Conservation (phyloP, 1,284 basidiomycete genomes). For the Microbotryum saponariae region DNA sequence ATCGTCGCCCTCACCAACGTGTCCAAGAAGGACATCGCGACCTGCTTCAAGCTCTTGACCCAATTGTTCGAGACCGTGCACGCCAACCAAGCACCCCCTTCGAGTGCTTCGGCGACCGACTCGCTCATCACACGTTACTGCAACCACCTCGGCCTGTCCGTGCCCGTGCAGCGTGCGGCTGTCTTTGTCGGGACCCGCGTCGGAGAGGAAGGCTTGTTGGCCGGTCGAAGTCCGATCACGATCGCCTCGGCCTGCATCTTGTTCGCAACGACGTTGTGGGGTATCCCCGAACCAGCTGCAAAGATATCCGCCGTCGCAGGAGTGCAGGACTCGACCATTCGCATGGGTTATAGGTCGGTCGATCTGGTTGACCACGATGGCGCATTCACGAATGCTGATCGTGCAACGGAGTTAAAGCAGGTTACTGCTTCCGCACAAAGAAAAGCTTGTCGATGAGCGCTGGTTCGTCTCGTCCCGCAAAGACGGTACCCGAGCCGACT, state of each 20-base stretch:
- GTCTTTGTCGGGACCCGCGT: conserved; percentile 76
- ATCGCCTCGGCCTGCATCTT: conserved; percentile 93
- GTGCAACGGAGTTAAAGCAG: conserved; percentile 4
- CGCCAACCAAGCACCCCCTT: conserved; percentile 24
- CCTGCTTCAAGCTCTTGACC: conserved; percentile 88
- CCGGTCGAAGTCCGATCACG: conserved; percentile 88
- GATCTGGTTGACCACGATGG: background rate
- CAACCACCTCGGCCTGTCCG: conserved; percentile 83
- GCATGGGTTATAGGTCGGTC: conserved; percentile 49
- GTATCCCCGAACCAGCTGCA: conserved; percentile 62
- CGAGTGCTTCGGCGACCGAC: conserved; percentile 55
- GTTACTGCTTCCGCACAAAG: conserved; percentile 27
- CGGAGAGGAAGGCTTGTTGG: conserved; percentile 75
- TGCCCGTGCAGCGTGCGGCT: conserved; percentile 72
- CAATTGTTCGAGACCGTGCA: conserved; percentile 65
- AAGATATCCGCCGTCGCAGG: conserved; percentile 91
- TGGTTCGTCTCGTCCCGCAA: conserved; percentile 28
- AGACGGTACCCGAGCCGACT: conserved; percentile 8
- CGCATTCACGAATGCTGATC: background rate
- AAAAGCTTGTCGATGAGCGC: conserved; percentile 25
- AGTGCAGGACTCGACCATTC: conserved; percentile 95
- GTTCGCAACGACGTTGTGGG: conserved; percentile 78
- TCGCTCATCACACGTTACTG: conserved; percentile 87
- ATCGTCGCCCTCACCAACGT: conserved; percentile 89
- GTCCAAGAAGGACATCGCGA: conserved; percentile 86